Percentiles rank a stretch among this genome's conserved stretches.
Evolutionary conservation across 352 stramenopile species (phyloP).

Genomic region (Globisporangium spinosum): DNA sequence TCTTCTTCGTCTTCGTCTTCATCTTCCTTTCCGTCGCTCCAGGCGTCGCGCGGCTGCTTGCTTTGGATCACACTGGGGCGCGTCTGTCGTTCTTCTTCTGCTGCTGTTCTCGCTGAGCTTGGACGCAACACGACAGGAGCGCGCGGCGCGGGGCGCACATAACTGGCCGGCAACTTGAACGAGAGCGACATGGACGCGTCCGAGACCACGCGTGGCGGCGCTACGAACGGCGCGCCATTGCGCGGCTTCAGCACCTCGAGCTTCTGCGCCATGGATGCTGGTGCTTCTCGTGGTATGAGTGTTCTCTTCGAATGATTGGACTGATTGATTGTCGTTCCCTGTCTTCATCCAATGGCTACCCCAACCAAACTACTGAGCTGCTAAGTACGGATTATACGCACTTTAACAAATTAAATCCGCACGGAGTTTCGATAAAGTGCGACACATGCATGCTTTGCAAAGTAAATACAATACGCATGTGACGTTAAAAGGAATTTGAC

Average conservation of each 20-base stretch:
- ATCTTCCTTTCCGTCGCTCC: not conserved
- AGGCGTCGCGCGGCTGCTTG: not conserved
- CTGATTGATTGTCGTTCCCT: not conserved
- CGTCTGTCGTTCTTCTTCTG: not conserved
- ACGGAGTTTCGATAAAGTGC: too few species aligned
- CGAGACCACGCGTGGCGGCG: constrained; percentile 26
- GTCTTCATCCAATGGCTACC: not conserved
- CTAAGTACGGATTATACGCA: not conserved
- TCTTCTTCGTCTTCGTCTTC: not conserved
- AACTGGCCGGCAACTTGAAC: constrained; percentile 38
- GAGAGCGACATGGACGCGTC: constrained; percentile 46
- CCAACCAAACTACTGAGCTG: not conserved
- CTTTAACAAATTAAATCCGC: too few species aligned
- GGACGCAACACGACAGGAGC: not conserved
- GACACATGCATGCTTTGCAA: too few species aligned
- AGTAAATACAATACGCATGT: too few species aligned
- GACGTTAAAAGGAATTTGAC: too few species aligned
- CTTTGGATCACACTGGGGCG: not conserved
- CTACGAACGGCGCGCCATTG: constrained; percentile 11
- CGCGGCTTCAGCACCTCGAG: constrained; percentile 45
- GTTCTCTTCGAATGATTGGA: constrained; percentile 4
- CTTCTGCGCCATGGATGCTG: constrained; percentile 15
- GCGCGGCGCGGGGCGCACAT: constrained; percentile 7
- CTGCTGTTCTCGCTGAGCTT: not conserved
- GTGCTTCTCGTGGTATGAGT: not conserved